Evolutionary conservation across 2,329 filamentous ascomycete species (phyloP), one percentile per base, ranked within the genome.

Genomic region (Clonostachys rosea): DNA sequence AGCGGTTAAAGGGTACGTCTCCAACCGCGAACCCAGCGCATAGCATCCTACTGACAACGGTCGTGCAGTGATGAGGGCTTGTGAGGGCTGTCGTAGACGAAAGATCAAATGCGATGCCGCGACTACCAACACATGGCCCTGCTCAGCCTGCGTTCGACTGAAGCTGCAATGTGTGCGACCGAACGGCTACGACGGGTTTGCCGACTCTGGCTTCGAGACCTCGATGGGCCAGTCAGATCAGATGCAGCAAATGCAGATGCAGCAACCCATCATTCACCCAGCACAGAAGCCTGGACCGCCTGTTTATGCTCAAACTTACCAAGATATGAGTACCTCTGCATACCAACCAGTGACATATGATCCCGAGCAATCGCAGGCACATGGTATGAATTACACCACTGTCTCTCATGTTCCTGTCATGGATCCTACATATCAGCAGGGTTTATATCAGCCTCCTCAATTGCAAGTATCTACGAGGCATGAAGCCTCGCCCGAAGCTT

Each of bases 81-180:
- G 92, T 67, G 92, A 96, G 70, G 92, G 92, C 50, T 97, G 92
- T 63, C 82, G 92, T 52, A 86, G 91, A 68, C 83, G 92, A 60
- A 99, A 99, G 69, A 99, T 99, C 64, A 96, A 96, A 67, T 99
- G 92, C 70, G 94, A 97, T 71, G 91, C 92, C 45, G 92, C 92
- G 17, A 96, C 92, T 13, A 96, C 91, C 39, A 96, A 97, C 66
- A 91, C 90, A 36, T 97, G 94, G 92, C 94, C 94, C 30, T 97
- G 92, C 67, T 94, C 91, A 39, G 90, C 94, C 35, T 99, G 92
- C 65, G 87, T 91, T 52, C 83, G 92, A 43, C 75, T 97, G 52
- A 97, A 96, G 72, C 79, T 96, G 50, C 89, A 94, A 59, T 97
- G 94, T 65, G 86, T 96, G 24, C 90, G 91, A 42, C 94, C 92